Evolutionary conservation across 1,139 yeast species (phyloP).

Genomic region (Nakaseomyces glabratus): DNA sequence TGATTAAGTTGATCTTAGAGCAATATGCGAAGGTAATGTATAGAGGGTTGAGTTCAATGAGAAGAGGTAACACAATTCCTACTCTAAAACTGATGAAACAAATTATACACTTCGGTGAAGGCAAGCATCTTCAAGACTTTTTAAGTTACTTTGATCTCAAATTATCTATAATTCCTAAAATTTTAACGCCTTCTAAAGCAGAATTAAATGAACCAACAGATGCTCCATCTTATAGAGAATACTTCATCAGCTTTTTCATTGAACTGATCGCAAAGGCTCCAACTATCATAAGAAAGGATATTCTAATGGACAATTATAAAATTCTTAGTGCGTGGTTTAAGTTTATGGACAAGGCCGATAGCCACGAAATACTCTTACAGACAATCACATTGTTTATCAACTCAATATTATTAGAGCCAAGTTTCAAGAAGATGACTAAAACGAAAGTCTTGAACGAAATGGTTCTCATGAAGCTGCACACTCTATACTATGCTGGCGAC

Average conservation of each 20-base stretch:
- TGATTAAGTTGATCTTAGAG: constrained; percentile 46
- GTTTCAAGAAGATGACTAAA: constrained; percentile 61
- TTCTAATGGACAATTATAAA: constrained; percentile 48
- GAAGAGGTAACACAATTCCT: constrained; percentile 56
- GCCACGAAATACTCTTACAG: constrained; percentile 35
- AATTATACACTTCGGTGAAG: constrained; percentile 42
- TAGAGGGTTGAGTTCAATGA: constrained; percentile 53
- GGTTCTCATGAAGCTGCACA: constrained; percentile 51
- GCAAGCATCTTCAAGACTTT: constrained; percentile 47
- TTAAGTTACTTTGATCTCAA: constrained; percentile 61
- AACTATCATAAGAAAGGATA: constrained; percentile 51
- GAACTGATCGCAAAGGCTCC: constrained; percentile 42
- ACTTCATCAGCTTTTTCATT: constrained; percentile 56
- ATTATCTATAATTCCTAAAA: constrained; percentile 50
- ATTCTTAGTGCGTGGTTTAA: constrained; percentile 60
- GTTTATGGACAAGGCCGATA: constrained; percentile 47
- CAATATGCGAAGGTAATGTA: constrained; percentile 56
- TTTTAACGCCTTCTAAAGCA: constrained; percentile 46
- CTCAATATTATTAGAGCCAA: constrained; percentile 48
- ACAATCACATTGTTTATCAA: constrained; percentile 43
- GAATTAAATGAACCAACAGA: constrained; percentile 33
- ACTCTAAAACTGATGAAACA: constrained; percentile 46
- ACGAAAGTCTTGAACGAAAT: constrained; percentile 73
- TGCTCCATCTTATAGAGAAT: constrained; percentile 15
- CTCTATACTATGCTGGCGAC: constrained; percentile 40